These are phyloP conservation scores for Coleophoma eucalyptorum DNA, from an alignment of 2,329 filamentous ascomycete genomes.

Conservation along the genomic window DNA sequence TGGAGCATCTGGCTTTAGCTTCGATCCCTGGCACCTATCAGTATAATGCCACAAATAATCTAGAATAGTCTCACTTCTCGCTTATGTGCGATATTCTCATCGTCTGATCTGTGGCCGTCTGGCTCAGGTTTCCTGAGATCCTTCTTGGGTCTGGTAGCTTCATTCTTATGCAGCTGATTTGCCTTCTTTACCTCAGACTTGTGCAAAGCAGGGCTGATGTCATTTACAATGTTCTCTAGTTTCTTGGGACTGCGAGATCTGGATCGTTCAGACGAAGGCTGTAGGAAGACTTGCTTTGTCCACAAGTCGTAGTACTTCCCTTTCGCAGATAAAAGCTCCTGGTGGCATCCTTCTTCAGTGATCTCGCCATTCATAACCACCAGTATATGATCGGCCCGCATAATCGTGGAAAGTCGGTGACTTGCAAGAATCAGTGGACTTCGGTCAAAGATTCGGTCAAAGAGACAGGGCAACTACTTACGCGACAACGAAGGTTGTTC, in stretches of 20 bases:
- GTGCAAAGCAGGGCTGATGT: constrained; percentile 16
- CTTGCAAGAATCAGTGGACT: constrained; percentile 8
- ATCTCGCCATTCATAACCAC: constrained; percentile 48
- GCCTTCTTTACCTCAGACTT: constrained; percentile 15
- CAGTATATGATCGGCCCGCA: constrained; percentile 48
- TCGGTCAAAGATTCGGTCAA: no score
- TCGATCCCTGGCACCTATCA: constrained; percentile 17
- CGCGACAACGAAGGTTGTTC: constrained; percentile 42
- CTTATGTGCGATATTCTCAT: constrained; percentile 9
- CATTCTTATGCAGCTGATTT: constrained; percentile 9
- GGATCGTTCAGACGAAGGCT: constrained; percentile 14
- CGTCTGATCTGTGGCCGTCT: constrained; percentile 1
- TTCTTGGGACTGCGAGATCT: constrained; percentile 21
- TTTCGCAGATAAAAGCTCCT: constrained; percentile 38
- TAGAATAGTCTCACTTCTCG: constrained; percentile 21
- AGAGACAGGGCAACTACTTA: constrained; percentile 10
- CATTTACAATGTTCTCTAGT: constrained; percentile 22
- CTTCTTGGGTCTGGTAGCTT: constrained; percentile 14
- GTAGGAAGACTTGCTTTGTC: constrained; percentile 38
- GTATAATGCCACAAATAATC: neutral
- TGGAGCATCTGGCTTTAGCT: constrained; percentile 34
- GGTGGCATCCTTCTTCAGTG: constrained; percentile 47
- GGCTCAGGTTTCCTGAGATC: constrained; percentile 4
- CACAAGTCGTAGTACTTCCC: constrained; percentile 50
- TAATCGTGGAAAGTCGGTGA: constrained; percentile 49